These are phyloP conservation scores for Epithemia pelagica DNA, from an alignment of 108 stramenopile genomes.

Conservation along the genomic window DNA sequence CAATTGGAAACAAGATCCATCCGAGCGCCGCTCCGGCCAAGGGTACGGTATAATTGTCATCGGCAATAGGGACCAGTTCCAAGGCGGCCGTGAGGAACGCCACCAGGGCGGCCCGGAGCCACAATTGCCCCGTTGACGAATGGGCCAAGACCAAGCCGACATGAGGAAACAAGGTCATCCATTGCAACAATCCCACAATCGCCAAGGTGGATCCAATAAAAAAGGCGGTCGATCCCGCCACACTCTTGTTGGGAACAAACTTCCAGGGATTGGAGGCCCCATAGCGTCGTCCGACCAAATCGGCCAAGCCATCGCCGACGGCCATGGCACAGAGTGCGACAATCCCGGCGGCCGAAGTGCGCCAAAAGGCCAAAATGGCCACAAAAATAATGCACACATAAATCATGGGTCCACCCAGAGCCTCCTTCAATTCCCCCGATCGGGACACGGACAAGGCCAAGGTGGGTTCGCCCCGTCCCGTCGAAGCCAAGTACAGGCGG, in stretches of 20 bases:
- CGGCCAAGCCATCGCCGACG: conserved; percentile 77
- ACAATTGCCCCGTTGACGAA: conserved; percentile 20
- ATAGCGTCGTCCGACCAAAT: conserved; percentile 63
- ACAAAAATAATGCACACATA: conserved; percentile 50
- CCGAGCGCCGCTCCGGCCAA: conserved; percentile 18
- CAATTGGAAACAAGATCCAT: not conserved
- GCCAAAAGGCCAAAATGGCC: conserved; percentile 61
- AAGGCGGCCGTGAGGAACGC: conserved; percentile 43
- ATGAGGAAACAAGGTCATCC: conserved; percentile 25
- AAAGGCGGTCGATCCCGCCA: conserved; percentile 71
- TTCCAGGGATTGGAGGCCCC: conserved; percentile 59
- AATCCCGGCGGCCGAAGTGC: conserved; percentile 40
- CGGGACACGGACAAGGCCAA: conserved; percentile 64
- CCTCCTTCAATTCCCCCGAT: conserved; percentile 60
- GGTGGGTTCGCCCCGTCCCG: conserved; percentile 33
- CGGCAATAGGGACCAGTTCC: conserved; percentile 61
- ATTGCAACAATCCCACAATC: conserved; percentile 38
- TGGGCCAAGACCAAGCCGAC: conserved; percentile 32
- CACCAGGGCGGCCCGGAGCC: conserved; percentile 31
- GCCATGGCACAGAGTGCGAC: conserved; percentile 69
- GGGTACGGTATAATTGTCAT: conserved; percentile 81
- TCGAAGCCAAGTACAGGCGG: conserved; percentile 51
- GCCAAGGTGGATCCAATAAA: conserved; percentile 26
- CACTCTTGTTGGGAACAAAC: conserved; percentile 32
- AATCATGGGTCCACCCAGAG: conserved; percentile 74